Base-by-base conservation (phyloP, 2,329 filamentous ascomycete species). In the Fusarium nisikadoi region DNA sequence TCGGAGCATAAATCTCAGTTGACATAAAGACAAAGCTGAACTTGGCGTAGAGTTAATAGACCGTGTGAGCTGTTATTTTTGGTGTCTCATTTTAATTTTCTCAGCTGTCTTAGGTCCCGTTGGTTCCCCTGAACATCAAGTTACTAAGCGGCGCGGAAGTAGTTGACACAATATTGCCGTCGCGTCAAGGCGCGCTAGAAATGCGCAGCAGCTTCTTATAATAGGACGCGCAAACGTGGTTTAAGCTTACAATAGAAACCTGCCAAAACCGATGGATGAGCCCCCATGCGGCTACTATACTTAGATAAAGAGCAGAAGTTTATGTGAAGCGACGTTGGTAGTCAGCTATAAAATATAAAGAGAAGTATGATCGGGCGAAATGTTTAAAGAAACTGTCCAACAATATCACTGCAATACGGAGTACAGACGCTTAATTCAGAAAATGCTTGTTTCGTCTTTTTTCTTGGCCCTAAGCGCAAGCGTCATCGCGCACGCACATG, bases 401-500 rank as follows among this genome's bases (percentile, higher is more conserved):
- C 16, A 14, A 25, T 2, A 35, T 6, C 47, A 50, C 8, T 13
- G 0, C 10, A 3, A 6, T 3, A 16, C 19, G 0, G 14, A 3
- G 5, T 3, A 16, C 19, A 0, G 14, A 7, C 19, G 1, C 0
- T 14, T 9, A 2, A 17, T n/a, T 6, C 6, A 2, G 10, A 10
- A 10, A 17, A 53, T 53, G 49, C 7, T 13, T 17, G 2, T 17
- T 10, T n/a, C 7, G 0, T n/a, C 23, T 6, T 16, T 53, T 5
- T 2, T 53, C 3, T 17, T 16, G 13, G 14, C 14, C 3, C 14
- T 53, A 9, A 3, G 33, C 13, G 10, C 1, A 17, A 53, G 33
- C 19, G 7, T 14, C 14, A 2, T 27, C 2, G 10, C 4, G 19
- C 4, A 38, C 5, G 23, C 23, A 1, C 23, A 39, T 20, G 33